These are phyloP conservation scores for Emergomyces pasteurianus DNA, from an alignment of 2,329 filamentous ascomycete species.

Conservation along the genomic window DNA sequence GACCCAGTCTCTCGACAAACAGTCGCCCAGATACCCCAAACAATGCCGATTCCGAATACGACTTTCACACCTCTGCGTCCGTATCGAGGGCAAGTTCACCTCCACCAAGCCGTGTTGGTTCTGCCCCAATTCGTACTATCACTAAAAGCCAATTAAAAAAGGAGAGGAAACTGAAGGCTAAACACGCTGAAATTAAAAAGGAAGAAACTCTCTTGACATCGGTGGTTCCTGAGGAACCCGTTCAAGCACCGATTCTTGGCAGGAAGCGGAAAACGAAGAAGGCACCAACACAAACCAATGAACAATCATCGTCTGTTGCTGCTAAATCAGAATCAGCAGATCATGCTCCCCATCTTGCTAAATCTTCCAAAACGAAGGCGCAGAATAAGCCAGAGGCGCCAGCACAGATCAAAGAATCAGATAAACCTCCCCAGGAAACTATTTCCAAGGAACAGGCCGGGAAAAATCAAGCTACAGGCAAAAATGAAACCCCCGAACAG, in stretches of 20 bases:
- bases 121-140: constrained; percentile 46
- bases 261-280: constrained; percentile 50
- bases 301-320: background rate
- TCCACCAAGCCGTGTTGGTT: constrained; percentile 42
- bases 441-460: constrained; percentile 14
- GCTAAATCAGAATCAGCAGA: constrained; percentile 7
- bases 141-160: constrained; percentile 54
- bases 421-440: constrained; percentile 10
- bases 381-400: constrained; percentile 1
- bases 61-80: constrained; percentile 46
- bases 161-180: constrained; percentile 40
- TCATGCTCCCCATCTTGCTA: background rate
- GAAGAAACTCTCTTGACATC: constrained; percentile 24
- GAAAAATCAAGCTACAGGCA: constrained; percentile 1
- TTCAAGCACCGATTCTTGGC: constrained; percentile 50
- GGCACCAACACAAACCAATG: constrained; percentile 17
- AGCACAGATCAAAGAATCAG: background rate
- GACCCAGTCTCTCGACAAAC: constrained; percentile 40
- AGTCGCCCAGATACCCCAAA: constrained; percentile 50
- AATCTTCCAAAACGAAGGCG: constrained; percentile 1
- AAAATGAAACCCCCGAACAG: constrained; percentile 17
- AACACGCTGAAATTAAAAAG: constrained; percentile 34
- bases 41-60: constrained; percentile 47
- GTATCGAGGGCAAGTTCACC: constrained; percentile 50
- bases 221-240: constrained; percentile 36